Base-by-base conservation (phyloP, 2,329 filamentous ascomycete genomes). In the Zymoseptoria pseudotritici region DNA sequence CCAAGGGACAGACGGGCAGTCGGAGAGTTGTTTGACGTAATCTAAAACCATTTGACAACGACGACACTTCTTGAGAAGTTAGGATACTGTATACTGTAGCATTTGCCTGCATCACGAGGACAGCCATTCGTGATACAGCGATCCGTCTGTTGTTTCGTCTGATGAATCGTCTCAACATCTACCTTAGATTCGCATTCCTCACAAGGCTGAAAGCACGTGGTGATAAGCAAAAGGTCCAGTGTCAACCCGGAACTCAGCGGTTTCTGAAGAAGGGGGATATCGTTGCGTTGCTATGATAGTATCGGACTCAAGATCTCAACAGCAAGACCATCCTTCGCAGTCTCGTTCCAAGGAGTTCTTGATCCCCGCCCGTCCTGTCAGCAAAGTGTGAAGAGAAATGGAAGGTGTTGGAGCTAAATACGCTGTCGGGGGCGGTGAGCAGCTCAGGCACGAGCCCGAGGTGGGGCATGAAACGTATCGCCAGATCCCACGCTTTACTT, bases 381-480 rank as follows among this genome's bases (percentile, higher is more conserved):
- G 36, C 36, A 29, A 29, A 29, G 26, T 29, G 26, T 29, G 36
- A 17, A n/a, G 5, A 46, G 36, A 46, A 46, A n/a, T n/a, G n/a
- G n/a, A n/a, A 46, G 36, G 36, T 46, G 36, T 46, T 6, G 13
- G 36, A 46, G 36, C 36, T 46, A 46, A 46, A 42, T 46, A 46
- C 36, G 36, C 36, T 46, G 36, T 46, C 36, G 36, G 36, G 36
- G 21, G 54, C 31, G 51, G 49, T n/a, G 52, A 58, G 19, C 29
- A 58, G 19, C 29, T 29, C 50, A 31, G 52, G n/a, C 11, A 50
- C 36, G 36, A 46, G 19, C 54, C 42, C 50, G 29, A 19, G 24
- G 26, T 36, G 53, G 54, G 22, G 53, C 57, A 54, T 53, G 50
- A 57, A 50, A 31, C 42, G 55, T 51, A 51, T 36, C 49, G 26